Evolutionary conservation across 768 basidiomycete species (phyloP), one percentile per base, ranked within the genome.

Genomic region (Trametopsis cervina): DNA sequence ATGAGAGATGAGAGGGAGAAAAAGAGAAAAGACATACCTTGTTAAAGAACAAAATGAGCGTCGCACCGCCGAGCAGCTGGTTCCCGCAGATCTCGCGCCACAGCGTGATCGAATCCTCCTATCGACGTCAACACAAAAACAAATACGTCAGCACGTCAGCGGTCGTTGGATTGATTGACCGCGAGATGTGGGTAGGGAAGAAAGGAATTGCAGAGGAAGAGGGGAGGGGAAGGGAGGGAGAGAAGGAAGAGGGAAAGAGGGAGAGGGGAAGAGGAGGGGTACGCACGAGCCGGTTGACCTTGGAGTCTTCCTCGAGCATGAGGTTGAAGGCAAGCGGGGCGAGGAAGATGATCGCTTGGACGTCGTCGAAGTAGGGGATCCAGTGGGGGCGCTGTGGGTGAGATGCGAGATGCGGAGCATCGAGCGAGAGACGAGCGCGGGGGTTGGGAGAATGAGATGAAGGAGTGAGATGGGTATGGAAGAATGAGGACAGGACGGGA

Each of bases 261-360:
- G 44, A 29, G 37, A 44, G 25, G 11, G 24, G 18, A n/a, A 21
- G 9, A 18, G 17, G 7, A 12, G 20, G 17, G 10, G 24, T 47
- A 49, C 73, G 21, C 47, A 80, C 81, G 36, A 89, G 67, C 20
- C 85, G 71, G 57, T 89, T 89, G 1, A 85, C 68, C 39, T 68
- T 69, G 4, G 68, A 64, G 57, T 87, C 75, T 53, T 89, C 87
- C 20, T 86, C 80, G 4, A 90, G 78, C 35, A 75, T 72, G 55
- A 85, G 78, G 56, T 89, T 81, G 59, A 89, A 66, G 0, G 80
- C 71, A 1, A 89, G 72, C 0, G 87, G 87, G 0, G 84, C 88
- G n/a, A 90, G 73, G 63, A 90, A 89, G 29, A 90, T 76, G 55
- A 90, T 87, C 0, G 85, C 83, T 62, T 87, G 76, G 6, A 86